A percentile compares a stretch with the other conserved stretches of the same genome.
Evolutionary conservation across 768 basidiomycete genomes (phyloP).

Genomic region (Steccherinum ochraceum): DNA sequence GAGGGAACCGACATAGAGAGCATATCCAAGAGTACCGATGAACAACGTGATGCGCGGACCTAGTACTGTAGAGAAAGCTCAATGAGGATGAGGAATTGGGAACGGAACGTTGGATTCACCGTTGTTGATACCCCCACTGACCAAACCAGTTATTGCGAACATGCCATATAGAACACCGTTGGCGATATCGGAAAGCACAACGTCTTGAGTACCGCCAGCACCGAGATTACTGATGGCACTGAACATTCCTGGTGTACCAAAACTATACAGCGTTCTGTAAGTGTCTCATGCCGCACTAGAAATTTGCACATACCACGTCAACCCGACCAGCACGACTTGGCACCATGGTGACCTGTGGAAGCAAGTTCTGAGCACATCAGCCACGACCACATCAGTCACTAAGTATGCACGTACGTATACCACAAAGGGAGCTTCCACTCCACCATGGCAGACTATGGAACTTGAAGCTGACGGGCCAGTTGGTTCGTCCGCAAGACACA

Average conservation of each 20-base stretch:
- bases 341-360: slow-evolving; percentile 23
- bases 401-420: slow-evolving; percentile 18
- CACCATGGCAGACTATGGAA: too few relatives aligned
- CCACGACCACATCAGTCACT: too few relatives aligned
- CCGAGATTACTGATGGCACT: slow-evolving; percentile 31
- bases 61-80: slow-evolving; percentile 23
- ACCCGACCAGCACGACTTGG: slow-evolving; percentile 30
- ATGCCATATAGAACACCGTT: slow-evolving; percentile 37
- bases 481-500: too few relatives aligned
- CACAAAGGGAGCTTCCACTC: slow-evolving; percentile 18
- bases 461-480: too few relatives aligned
- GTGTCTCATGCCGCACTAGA: neutral
- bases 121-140: slow-evolving; percentile 32
- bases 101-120: slow-evolving; percentile 14
- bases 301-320: slow-evolving; percentile 20
- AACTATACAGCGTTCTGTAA: too few relatives aligned
- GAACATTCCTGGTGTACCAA: slow-evolving; percentile 35
- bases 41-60: slow-evolving; percentile 44
- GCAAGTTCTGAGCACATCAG: neutral
- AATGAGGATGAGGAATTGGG: neutral
- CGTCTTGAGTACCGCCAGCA: slow-evolving; percentile 34
- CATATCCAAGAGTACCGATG: slow-evolving; percentile 47
- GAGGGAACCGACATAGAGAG: slow-evolving; percentile 40
- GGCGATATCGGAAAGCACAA: slow-evolving; percentile 32
- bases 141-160: slow-evolving; percentile 36